phyloP scores from a whole-genome alignment of 257 asterid species.

The Nicotiana attenuata region DNA sequence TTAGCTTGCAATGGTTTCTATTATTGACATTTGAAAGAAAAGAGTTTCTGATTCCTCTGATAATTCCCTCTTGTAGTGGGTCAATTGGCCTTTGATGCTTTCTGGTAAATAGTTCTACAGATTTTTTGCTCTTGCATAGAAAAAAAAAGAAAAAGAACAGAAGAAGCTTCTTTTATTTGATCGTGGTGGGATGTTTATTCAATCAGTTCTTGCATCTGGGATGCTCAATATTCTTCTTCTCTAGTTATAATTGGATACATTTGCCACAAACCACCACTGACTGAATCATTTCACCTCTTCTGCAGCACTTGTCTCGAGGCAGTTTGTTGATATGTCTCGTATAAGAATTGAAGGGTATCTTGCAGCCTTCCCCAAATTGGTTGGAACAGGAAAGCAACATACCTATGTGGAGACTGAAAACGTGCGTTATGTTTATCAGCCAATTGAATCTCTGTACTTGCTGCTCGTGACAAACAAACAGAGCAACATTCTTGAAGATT shows the following conservation, averaged over 20 bases:
- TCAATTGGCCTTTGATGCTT: neutral
- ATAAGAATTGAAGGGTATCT: conserved; percentile 89
- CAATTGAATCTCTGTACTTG: conserved; percentile 73
- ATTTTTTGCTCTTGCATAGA: neutral
- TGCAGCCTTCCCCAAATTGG: conserved; percentile 89
- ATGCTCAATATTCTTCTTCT: neutral
- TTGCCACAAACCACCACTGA: conserved; percentile 11
- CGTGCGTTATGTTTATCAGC: conserved; percentile 89
- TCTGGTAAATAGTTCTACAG: neutral
- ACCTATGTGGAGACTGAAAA: conserved; percentile 85
- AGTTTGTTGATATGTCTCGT: conserved; percentile 89
- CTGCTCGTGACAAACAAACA: conserved; percentile 86
- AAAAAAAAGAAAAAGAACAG: neutral
- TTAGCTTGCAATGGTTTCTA: neutral
- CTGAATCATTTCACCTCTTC: conserved; percentile 18
- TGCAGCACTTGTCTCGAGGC: conserved; percentile 89
- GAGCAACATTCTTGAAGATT: conserved; percentile 87
- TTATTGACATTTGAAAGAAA: neutral
- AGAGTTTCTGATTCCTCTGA: neutral
- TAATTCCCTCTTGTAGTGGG: neutral
- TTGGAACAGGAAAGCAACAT: conserved; percentile 85
- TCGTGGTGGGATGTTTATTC: neutral
- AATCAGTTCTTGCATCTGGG: neutral
- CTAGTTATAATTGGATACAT: neutral
- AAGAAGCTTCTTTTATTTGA: neutral